phyloP scores from a whole-genome alignment of 441 rosid species.

The Pelargonium citronellum region DNA sequence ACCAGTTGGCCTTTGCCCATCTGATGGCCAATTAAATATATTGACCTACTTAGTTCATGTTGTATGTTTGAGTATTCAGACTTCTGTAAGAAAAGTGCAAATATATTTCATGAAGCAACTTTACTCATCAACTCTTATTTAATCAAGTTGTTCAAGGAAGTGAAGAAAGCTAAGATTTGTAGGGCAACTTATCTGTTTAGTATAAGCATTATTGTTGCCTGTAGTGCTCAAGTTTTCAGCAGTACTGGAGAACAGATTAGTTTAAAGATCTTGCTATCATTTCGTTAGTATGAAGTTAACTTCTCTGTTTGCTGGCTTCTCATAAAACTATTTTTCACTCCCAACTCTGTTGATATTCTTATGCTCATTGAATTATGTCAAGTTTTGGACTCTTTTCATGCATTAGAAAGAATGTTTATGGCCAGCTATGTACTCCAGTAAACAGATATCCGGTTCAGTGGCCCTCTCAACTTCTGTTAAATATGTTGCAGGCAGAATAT shows the following conservation, averaged over 20 bases:
- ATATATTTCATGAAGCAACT: neutral
- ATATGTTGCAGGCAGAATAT: slow-evolving; percentile 60
- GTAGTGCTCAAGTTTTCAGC: neutral
- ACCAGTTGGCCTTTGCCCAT: neutral
- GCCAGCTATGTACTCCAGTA: neutral
- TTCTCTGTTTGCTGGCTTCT: neutral
- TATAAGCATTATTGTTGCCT: neutral
- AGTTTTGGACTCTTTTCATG: neutral
- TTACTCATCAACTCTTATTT: neutral
- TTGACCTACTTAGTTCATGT: neutral
- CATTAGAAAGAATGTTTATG: slow-evolving; percentile 4
- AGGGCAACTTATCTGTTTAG: neutral
- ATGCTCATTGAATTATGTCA: neutral
- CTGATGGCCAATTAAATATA: neutral
- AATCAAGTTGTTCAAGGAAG: neutral
- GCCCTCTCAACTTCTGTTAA: neutral
- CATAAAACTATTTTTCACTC: neutral
- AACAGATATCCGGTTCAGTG: neutral
- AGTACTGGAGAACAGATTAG: neutral
- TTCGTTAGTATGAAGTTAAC: neutral
- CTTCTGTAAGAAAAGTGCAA: neutral
- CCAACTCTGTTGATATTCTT: neutral
- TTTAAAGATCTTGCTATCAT: neutral
- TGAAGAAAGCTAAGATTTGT: slow-evolving; percentile 3
- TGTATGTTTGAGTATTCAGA: neutral